phyloP scores from a whole-genome alignment of 2,329 filamentous ascomycete species.

The Calonectria naviculata region DNA sequence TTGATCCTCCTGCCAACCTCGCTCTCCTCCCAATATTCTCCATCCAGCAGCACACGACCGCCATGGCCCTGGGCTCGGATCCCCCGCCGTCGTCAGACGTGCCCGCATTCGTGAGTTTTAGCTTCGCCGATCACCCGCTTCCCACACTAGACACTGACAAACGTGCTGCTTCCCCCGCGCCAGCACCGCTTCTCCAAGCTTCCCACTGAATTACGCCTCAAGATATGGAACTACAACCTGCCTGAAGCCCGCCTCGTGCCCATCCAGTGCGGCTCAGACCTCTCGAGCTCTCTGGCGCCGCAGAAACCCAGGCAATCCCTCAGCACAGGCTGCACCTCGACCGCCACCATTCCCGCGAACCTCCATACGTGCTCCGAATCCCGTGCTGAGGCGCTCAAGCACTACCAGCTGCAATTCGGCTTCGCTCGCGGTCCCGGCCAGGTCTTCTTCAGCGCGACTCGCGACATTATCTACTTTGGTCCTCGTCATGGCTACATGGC shows the following conservation, averaged over 20 bases:
- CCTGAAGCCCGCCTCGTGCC: conserved; percentile 56
- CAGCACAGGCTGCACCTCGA: conserved; percentile 52
- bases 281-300: conserved; percentile 34
- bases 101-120: conserved; percentile 25
- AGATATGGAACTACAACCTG: conserved; percentile 59
- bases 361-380: conserved; percentile 60
- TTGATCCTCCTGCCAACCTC: neutral
- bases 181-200: conserved; percentile 56
- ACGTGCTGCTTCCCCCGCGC: neutral
- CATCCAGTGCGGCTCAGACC: conserved; percentile 51
- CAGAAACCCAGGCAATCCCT: conserved; percentile 22
- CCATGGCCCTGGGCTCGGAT: conserved; percentile 3
- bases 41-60: neutral
- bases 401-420: conserved; percentile 54
- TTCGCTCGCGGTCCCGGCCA: conserved; percentile 53
- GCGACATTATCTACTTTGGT: conserved; percentile 62
- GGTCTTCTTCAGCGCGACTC: conserved; percentile 53
- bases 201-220: conserved; percentile 58
- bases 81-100: conserved; percentile 11
- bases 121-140: conserved; percentile 24
- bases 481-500: conserved; percentile 57
- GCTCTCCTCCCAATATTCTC: neutral
- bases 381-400: conserved; percentile 54
- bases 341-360: conserved; percentile 54
- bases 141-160: conserved; percentile 18